Base-by-base conservation (phyloP, 2,329 filamentous ascomycete species). In the Botrytis sinoallii region DNA sequence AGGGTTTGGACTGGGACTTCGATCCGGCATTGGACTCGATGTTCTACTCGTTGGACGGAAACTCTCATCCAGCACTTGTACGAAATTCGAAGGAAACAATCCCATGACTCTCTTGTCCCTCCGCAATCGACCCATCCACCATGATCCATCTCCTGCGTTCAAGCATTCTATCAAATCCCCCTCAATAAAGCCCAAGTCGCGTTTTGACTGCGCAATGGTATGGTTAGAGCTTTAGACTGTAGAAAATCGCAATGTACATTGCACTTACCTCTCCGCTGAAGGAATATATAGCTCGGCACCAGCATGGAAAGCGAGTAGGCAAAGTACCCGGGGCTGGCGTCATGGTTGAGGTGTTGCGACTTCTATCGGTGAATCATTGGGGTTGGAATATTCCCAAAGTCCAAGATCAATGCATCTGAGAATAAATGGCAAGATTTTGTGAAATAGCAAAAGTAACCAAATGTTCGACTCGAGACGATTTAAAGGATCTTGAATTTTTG, bases 81-180 rank as follows among this genome's bases (percentile, higher is more conserved):
- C 96, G 81, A 99, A 99, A 84, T 99, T 99, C 80, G 95, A 98
- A 0, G 96, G 96, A 80, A 99, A 99, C 32, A 96, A 86, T 71
- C 96, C 96, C 79, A 98, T 91, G 80, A 95, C 94, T 80, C 95
- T 90, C 82, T 93, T 92, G 84, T 99, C 96, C 78, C 96, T 90
- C 81, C 91, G 93, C 81, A 99, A 84, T 76, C 95, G 90, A 66
- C 96, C 96, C 84, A 95, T 97, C 96, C 96, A 99, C 96, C 96
- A 99, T 65, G 93, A 95, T 70, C 96, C 96, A 84, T 99, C 96
- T 76, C 96, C 96, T 32, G 96, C 96, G 82, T 99, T 99, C 71
- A 99, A 87, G 81, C 95, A 98, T 88, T 99, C 96, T 82, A 99
- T 99, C 77, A 99, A 84, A 83, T 99, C 96, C 76, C 96, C 96